These are phyloP conservation scores for Dactylonectria macrodidyma DNA, from an alignment of 2,329 filamentous ascomycete species.

Conservation along the genomic window DNA sequence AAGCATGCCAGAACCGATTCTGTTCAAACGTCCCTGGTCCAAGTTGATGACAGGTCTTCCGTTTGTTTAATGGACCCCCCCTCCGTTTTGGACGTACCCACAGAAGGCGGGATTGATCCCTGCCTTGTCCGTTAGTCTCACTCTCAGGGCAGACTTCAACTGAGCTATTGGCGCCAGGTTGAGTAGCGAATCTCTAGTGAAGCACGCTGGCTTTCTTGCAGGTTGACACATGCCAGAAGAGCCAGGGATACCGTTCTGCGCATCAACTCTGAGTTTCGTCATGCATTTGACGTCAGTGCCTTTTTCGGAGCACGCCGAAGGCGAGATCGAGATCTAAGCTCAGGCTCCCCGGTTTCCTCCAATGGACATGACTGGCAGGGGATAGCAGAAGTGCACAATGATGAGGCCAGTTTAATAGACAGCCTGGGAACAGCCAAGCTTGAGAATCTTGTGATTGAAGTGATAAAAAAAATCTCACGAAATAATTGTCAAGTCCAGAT, in stretches of 20 bases:
- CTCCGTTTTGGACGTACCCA: not conserved
- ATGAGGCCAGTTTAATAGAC: too few relatives aligned
- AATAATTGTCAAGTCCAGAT: not conserved
- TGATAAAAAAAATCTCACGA: not conserved
- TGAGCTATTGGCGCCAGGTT: conserved; percentile 6
- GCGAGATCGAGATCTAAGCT: not conserved
- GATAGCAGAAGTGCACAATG: too few relatives aligned
- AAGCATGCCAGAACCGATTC: too few relatives aligned
- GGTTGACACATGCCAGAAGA: not conserved
- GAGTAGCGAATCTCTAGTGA: not conserved
- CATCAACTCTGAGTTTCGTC: not conserved
- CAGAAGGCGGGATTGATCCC: not conserved
- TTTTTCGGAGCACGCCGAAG: not conserved
- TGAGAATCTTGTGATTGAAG: too few relatives aligned
- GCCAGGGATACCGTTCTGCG: not conserved
- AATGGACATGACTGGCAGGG: too few relatives aligned
- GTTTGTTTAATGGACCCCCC: too few relatives aligned
- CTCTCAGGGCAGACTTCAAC: not conserved
- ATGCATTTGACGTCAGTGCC: not conserved
- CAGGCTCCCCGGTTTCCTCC: too few relatives aligned
- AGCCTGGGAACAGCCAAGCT: too few relatives aligned
- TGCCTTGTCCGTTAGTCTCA: not conserved
- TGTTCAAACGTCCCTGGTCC: too few relatives aligned
- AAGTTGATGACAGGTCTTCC: too few relatives aligned
- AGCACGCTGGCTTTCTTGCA: not conserved